phyloP scores from a whole-genome alignment of 495 filamentous ascomycete species.

The Xylaria nigripes region DNA sequence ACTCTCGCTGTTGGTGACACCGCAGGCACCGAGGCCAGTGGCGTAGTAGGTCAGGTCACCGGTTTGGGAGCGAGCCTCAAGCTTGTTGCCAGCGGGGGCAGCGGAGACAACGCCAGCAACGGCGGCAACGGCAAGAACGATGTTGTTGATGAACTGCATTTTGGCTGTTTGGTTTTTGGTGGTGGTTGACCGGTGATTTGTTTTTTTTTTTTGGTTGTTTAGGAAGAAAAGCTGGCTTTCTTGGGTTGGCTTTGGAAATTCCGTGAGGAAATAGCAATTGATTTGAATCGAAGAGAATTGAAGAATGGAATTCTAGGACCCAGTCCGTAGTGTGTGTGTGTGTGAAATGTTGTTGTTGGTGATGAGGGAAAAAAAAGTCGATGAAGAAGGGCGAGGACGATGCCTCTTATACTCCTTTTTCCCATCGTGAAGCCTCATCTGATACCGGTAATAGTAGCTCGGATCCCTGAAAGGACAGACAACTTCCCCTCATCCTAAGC shows the following conservation, averaged over 20 bases:
- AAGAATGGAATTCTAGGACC: neutral
- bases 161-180: neutral
- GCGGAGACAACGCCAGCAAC: constrained; percentile 24
- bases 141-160: constrained; percentile 11
- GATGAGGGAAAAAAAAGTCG: neutral
- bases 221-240: too few relatives aligned
- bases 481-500: too few relatives aligned
- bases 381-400: neutral
- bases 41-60: constrained; percentile 37
- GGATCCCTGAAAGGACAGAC: too few relatives aligned
- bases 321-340: constrained; percentile 2
- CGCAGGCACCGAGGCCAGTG: constrained; percentile 37
- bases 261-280: neutral
- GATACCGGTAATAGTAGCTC: too few relatives aligned
- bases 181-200: neutral
- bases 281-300: neutral
- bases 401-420: neutral
- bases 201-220: too few relatives aligned
- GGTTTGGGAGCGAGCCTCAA: constrained; percentile 7
- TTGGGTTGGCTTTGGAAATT: too few relatives aligned
- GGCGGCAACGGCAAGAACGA: constrained; percentile 19
- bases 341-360: neutral
- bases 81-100: constrained; percentile 3
- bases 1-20: constrained; percentile 28
- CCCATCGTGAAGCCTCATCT: neutral